Percentiles rank a stretch among this genome's conserved stretches.
Conservation (phyloP, 495 filamentous ascomycete species). For the Elasticomyces elasticus region DNA sequence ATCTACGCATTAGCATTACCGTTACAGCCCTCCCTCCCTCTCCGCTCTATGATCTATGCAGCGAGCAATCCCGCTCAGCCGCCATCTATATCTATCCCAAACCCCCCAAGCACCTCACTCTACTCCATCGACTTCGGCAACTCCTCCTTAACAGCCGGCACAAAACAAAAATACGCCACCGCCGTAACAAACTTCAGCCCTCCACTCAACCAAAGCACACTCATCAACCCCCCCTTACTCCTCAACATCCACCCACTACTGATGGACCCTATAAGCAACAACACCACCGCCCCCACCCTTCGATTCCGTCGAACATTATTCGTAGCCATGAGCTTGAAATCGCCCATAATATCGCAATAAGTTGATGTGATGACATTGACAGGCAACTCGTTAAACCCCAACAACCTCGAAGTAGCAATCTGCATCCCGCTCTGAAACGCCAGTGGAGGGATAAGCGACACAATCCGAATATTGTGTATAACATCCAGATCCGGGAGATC, state of each 20-base stretch:
- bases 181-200: conserved; percentile 45
- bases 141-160: conserved; percentile 13
- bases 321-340: conserved; percentile 51
- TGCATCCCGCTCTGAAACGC: conserved; percentile 64
- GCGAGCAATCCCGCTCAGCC: no score
- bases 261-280: conserved; percentile 52
- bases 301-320: conserved; percentile 57
- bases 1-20: no score
- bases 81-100: neutral
- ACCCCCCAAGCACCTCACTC: neutral
- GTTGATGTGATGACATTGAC: conserved; percentile 64
- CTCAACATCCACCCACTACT: conserved; percentile 53
- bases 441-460: conserved; percentile 53
- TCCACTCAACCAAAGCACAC: conserved; percentile 50
- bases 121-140: conserved; percentile 1
- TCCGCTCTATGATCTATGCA: no score
- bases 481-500: neutral
- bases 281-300: conserved; percentile 46
- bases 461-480: conserved; percentile 33
- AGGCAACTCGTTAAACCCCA: conserved; percentile 61
- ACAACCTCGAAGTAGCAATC: conserved; percentile 52
- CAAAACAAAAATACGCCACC: conserved; percentile 19
- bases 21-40: no score
- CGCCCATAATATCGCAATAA: conserved; percentile 46
- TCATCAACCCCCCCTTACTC: conserved; percentile 44